Evolutionary conservation across 176 grass and related monocot genomes (phyloP), one percentile per base, ranked within the genome.

Genomic region (Zizania latifolia): DNA sequence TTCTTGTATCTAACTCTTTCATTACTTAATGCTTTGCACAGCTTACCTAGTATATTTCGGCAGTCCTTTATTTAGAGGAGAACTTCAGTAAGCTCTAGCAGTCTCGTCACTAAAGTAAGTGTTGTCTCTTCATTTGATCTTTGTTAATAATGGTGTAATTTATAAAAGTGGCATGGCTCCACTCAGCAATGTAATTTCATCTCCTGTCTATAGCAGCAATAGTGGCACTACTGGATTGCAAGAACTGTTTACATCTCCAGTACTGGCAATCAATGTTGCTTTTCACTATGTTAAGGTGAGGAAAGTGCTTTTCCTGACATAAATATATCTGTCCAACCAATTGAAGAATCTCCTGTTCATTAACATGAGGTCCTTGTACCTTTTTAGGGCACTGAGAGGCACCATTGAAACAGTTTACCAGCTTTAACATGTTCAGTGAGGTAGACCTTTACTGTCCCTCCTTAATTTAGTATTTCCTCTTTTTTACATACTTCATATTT

Each of bases 261-360:
- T 9, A 40, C 44, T 63, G 50, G 56, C 43, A 70, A 29, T 78
- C 0, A 71, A 54, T 71, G 34, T 54, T 60, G 14, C 33, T 27
- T 71, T 70, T 71, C 19, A 6, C 33, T 63, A n/a, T 78, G 58
- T 44, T 33, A n/a, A 26, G 33, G 26, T 24, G 23, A 37, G 36
- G 43, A 50, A 51, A 26, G 19, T 65, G 27, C 44, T 38, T 71
- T 78, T 72, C 26, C 13, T 30, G 51, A 54, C 27, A 72, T 84
- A 23, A 78, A 62, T 54, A 38, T 62, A 24, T 34, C n/a, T 77
- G 24, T 14, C 65, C 26, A 62, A 53, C 74, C 24, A 53, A 61
- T 43, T 62, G 24, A 54, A 62, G 56, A 16, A 77, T 40, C 22
- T 23, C 59, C 37, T 44, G 15, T 68, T 68, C 19, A 43, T 83